Percentiles rank a stretch among this genome's conserved stretches.
Conservation (phyloP, 768 basidiomycete species). For the Podaxis rugospora region DNA sequence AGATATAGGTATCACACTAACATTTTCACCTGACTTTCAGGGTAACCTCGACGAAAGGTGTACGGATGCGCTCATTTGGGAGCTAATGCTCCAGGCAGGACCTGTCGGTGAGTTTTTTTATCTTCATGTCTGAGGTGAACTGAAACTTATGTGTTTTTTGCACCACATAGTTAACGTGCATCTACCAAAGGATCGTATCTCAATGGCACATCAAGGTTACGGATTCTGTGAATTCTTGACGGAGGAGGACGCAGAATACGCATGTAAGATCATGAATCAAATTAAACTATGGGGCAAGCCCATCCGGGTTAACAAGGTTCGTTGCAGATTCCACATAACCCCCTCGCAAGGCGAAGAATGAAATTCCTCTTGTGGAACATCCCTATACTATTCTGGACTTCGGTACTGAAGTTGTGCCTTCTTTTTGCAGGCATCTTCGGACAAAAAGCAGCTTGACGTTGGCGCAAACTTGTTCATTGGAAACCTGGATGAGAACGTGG, state of each 20-base stretch:
- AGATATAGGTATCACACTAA: not conserved
- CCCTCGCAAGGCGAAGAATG: not conserved
- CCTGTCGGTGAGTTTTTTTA: conserved; percentile 75
- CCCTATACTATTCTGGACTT: not conserved
- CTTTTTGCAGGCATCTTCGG: conserved; percentile 78
- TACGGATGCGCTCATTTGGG: conserved; percentile 93
- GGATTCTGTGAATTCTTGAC: conserved; percentile 99
- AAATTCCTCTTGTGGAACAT: not conserved
- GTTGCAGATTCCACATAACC: conserved; percentile 24
- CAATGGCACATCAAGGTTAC: conserved; percentile 98
- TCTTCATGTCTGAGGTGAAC: not conserved
- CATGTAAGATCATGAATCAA: conserved; percentile 99
- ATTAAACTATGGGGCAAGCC: conserved; percentile 99
- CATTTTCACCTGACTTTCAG: conserved; percentile 33
- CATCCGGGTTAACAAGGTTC: conserved; percentile 96
- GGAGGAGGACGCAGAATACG: conserved; percentile 99
- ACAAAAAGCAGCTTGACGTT: conserved; percentile 97
- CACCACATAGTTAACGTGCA: conserved; percentile 81
- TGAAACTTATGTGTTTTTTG: not conserved
- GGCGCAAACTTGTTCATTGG: conserved; percentile 98
- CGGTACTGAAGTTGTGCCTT: conserved; percentile 12
- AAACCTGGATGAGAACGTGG: conserved; percentile 91
- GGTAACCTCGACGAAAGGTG: conserved; percentile 97
- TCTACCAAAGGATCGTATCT: conserved; percentile 96
- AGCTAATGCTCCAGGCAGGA: conserved; percentile 98